Base-by-base conservation (phyloP, 345 rosid species). In the Brassica cretica region DNA sequence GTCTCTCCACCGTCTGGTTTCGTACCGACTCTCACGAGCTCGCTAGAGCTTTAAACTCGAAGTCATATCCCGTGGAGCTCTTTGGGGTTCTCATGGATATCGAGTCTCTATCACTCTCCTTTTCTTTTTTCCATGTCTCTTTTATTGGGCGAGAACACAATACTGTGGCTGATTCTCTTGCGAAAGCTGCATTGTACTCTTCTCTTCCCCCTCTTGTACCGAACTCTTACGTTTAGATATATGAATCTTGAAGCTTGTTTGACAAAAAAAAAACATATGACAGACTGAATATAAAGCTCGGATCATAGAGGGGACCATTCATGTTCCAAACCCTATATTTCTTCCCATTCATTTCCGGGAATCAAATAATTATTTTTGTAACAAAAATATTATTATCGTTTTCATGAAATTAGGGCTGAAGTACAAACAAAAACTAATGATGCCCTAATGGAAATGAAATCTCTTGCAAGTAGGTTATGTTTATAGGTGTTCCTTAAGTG, bases 221-320 rank as follows among this genome's bases (percentile, higher is more conserved):
- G 29, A 25, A 25, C 29, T 25, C 29, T 25, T 25, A 3, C 29
- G 29, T 25, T 25, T 25, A 25, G 29, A 25, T 25, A 25, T 25
- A 25, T 25, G 29, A 25, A 25, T 25, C 29, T 25, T 25, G 29
- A 25, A 25, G 29, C 29, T 25, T 25, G 29, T 25, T 25, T 25
- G 29, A 25, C 29, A 25, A 25, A 25, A 25, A 25, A 25, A 25
- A 25, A 25, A 25, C 21, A 19, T 19, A 19, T 19, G 21, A 80
- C 83, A 74, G 79, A 75, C 68, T 80, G 83, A 80, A 80, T 65
- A 80, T 80, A 80, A 80, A 30, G 83, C 79, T 80, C 83, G 79
- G 76, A 80, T 58, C 68, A 18, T 64, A 74, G 66, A 56, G 76
- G 79, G 83, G 83, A 58, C 83, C 76, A 75, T 79, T 58, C 77